Evolutionary conservation across 768 basidiomycete species (phyloP), one percentile per base, ranked within the genome.

Genomic region (Hygrophoropsis aurantiaca): DNA sequence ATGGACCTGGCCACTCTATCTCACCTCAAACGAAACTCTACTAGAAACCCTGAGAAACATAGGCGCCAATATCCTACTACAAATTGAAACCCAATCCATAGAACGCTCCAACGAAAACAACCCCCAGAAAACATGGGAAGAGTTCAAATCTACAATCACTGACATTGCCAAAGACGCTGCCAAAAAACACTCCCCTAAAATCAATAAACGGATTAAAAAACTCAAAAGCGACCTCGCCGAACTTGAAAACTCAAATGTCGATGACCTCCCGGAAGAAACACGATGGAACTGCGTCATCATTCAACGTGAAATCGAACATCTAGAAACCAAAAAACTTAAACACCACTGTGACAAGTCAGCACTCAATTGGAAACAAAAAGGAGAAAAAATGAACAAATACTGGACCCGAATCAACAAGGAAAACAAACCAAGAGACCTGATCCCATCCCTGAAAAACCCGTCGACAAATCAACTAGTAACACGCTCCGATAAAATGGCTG

Each of bases 401-500:
- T 64, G 62, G 61, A 35, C 53, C 0, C 18, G 42, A 2, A 7
- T 50, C 0, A 51, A 57, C 15, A 55, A 49, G 19, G 27, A 34
- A 0, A 20, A 25, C 0, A 23, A 44, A 10, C 60, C 58, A 0
- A n/a, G 55, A 19, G 59, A 67, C 13, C 35, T 49, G 0, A 64
- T 67, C 2, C 25, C 33, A 1, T 32, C 51, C 0, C 52, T 69
- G 0, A 35, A 32, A 2, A 15, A 49, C n/a, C 48, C 0, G 15
- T 44, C 1, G 32, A 44, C 1, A 16, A 39, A 3, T 43, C 3
- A 13, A 23, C 20, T 18, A 15, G 0, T 0, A 11, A 45, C 1
- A 0, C 9, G 44, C 0, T 63, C 67, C 1, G 9, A 49, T 0
- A 42, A 62, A 16, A 74, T 73, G 71, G 63, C 68, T 0, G 44